Base-by-base conservation (phyloP, 805 yeast genomes). In the Pichia cabralensis region DNA sequence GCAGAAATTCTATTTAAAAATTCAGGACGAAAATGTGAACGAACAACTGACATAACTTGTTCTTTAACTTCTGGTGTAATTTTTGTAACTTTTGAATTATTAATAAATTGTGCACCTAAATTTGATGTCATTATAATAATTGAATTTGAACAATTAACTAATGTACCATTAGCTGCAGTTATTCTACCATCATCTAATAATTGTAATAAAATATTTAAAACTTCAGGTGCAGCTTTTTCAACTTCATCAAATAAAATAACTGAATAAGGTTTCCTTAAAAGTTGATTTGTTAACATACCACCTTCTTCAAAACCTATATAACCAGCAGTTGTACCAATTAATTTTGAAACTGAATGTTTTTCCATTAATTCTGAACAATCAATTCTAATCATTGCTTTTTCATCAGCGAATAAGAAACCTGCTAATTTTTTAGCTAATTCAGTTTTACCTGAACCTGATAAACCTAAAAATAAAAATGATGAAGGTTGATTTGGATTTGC, bases 191-290 rank as follows among this genome's bases (percentile, higher is more conserved):
- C 98, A 53, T 92, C 98, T 41, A 92, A 66, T 63, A 92, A 74
- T 60, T 92, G 98, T 47, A 92, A 68, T 50, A 92, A 67, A 15
- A 92, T 80, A 8, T 96, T 92, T 53, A 89, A 67, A 2, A 92
- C 98, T 56, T 89, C 97, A 2, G 98, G 98, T 6, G 95, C 95
- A 13, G 98, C 98, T 61, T 92, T 92, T 56, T 92, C 98, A 37
- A 92, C 95, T 64, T 92, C 98, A 61, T 92, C 98, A 53, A 92
- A 92, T 42, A 92, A 67, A 26, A 92, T 70, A n/a, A 92, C 98
- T 6, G 96, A 84, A 62, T 92, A 92, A 37, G 98, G 98, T 42
- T 80, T 79, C 52, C 96, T 74, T 41, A 84, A 71, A 37, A 92
- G 68, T 45, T 92, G 95, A 50, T 92, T 94, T 6, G 98, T 92